Percentiles rank a stretch among this genome's conserved stretches.
phyloP scores from a whole-genome alignment of 2,329 filamentous ascomycete species.

The Talaromyces sp. region DNA sequence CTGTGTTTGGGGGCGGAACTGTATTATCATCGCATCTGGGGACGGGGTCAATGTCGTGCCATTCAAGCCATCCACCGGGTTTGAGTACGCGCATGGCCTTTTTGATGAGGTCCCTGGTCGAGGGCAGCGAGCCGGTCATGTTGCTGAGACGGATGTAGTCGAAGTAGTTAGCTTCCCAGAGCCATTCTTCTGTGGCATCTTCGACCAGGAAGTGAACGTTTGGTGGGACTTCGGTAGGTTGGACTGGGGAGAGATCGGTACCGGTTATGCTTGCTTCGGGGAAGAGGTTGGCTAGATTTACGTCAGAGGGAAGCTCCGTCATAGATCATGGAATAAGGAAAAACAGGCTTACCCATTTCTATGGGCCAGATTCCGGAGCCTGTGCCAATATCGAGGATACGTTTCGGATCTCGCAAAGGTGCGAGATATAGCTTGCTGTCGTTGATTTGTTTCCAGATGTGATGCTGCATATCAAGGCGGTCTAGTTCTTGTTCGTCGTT shows the following conservation, averaged over 20 bases:
- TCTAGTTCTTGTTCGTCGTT: constrained; percentile 56
- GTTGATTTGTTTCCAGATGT: constrained; percentile 51
- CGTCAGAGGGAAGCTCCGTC: not conserved
- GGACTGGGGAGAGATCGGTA: constrained; percentile 66
- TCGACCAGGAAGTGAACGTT: constrained; percentile 75
- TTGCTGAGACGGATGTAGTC: constrained; percentile 61
- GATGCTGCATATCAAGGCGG: constrained; percentile 55
- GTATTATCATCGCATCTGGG: constrained; percentile 54
- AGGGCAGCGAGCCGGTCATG: constrained; percentile 56
- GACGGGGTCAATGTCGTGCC: constrained; percentile 45
- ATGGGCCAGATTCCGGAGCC: constrained; percentile 68
- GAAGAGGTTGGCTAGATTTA: constrained; percentile 41
- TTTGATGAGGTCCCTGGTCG: constrained; percentile 55
- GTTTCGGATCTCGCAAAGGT: constrained; percentile 45
- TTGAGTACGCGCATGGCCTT: constrained; percentile 17
- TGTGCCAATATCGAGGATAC: constrained; percentile 57
- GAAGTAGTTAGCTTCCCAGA: constrained; percentile 50
- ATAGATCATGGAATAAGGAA: not conserved
- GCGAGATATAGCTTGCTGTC: constrained; percentile 47
- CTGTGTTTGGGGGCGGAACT: constrained; percentile 46
- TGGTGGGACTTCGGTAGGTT: constrained; percentile 62
- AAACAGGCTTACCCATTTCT: constrained; percentile 53
- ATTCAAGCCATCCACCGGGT: constrained; percentile 54
- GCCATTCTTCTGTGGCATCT: constrained; percentile 63
- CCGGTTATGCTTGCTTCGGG: constrained; percentile 59